Conservation (phyloP, 306 rosid genomes). For the Macrotyloma uniflorum region DNA sequence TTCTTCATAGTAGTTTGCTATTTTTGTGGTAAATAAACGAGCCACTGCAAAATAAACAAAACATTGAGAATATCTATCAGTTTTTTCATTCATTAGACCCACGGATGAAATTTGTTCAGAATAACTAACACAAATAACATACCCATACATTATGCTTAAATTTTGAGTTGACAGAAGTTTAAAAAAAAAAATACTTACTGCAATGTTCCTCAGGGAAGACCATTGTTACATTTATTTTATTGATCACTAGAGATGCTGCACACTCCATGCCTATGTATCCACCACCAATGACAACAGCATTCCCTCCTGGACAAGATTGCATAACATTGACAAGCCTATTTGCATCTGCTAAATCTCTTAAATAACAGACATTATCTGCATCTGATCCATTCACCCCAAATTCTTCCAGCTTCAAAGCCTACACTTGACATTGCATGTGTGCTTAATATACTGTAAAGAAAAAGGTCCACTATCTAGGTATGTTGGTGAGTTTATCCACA, state of each 20-base stretch:
- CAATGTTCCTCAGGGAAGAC: slow-evolving; percentile 99
- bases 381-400: slow-evolving; percentile 94
- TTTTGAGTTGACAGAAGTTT: slow-evolving; percentile 22
- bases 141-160: not conserved
- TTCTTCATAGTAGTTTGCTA: slow-evolving; percentile 86
- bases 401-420: slow-evolving; percentile 96
- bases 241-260: slow-evolving; percentile 94
- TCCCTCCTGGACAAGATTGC: slow-evolving; percentile 73
- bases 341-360: slow-evolving; percentile 85
- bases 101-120: not conserved
- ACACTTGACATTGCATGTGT: slow-evolving; percentile 32
- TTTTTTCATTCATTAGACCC: not conserved
- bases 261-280: slow-evolving; percentile 99
- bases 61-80: slow-evolving; percentile 10
- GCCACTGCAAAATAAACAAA: slow-evolving; percentile 70
- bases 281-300: slow-evolving; percentile 97
- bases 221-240: slow-evolving; percentile 85
- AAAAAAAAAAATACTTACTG: slow-evolving; percentile 62
- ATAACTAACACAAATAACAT: not conserved
- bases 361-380: slow-evolving; percentile 92
- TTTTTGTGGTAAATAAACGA: slow-evolving; percentile 90
- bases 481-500: slow-evolving; percentile 14
- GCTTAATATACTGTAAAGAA: slow-evolving; percentile 26
- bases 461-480: not conserved
- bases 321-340: slow-evolving; percentile 66